These are phyloP conservation scores for Moesziomyces globuligerus DNA, from an alignment of 1,284 basidiomycete genomes.

Conservation along the genomic window DNA sequence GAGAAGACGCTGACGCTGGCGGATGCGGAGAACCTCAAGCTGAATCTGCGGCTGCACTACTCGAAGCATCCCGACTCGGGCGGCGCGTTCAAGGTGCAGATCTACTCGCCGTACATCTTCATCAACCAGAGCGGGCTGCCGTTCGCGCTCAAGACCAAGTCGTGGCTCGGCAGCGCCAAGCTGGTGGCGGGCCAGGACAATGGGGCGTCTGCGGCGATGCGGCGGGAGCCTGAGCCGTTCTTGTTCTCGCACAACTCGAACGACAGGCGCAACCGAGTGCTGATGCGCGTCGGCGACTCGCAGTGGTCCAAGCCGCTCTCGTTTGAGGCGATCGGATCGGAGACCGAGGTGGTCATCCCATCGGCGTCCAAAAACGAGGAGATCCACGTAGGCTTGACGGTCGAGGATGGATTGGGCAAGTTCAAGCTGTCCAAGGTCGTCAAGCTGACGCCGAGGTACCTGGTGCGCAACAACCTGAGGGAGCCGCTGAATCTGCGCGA, in stretches of 20 bases:
- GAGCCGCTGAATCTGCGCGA: slow-evolving; percentile 84
- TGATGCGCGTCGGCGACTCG: slow-evolving; percentile 86
- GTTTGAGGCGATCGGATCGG: slow-evolving; percentile 86
- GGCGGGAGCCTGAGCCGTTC: slow-evolving; percentile 69
- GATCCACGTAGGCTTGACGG: slow-evolving; percentile 87
- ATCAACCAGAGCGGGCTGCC: slow-evolving; percentile 93
- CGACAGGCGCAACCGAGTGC: slow-evolving; percentile 84
- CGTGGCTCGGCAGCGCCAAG: slow-evolving; percentile 77
- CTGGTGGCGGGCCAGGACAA: slow-evolving; percentile 83
- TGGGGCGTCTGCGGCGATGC: slow-evolving; percentile 33
- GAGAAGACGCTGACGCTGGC: slow-evolving; percentile 79
- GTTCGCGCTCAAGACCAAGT: slow-evolving; percentile 80
- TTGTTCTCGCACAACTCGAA: slow-evolving; percentile 84
- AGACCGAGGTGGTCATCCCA: slow-evolving; percentile 82
- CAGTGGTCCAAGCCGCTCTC: slow-evolving; percentile 78
- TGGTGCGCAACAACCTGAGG: slow-evolving; percentile 83
- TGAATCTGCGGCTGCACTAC: slow-evolving; percentile 87
- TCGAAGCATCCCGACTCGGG: slow-evolving; percentile 82
- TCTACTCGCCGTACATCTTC: slow-evolving; percentile 91
- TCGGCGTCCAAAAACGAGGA: slow-evolving; percentile 78
- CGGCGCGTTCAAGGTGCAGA: slow-evolving; percentile 97
- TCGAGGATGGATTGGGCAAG: slow-evolving; percentile 87
- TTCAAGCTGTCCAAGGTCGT: slow-evolving; percentile 97
- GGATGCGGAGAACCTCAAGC: slow-evolving; percentile 80
- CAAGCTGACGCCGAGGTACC: slow-evolving; percentile 88